Conservation (phyloP, 1,284 basidiomycete genomes). For the Ceratobasidium sp. region DNA sequence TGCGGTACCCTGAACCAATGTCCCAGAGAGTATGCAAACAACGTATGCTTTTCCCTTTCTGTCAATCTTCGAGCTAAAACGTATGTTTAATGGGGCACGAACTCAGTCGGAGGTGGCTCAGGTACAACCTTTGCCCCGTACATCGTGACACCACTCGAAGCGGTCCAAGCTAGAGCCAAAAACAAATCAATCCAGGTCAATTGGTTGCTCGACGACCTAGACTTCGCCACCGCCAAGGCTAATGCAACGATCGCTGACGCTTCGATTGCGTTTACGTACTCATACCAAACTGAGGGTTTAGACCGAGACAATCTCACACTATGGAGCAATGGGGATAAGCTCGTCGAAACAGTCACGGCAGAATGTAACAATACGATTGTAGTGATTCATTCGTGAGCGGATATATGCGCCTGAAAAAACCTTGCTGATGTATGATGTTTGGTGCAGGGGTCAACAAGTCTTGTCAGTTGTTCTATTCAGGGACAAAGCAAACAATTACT, state of each 20-base stretch:
- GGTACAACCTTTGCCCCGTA: slow-evolving; percentile 53
- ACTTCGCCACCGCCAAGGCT: slow-evolving; percentile 44
- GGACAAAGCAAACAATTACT: too few relatives aligned
- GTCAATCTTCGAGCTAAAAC: too few relatives aligned
- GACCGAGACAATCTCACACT: slow-evolving; percentile 54
- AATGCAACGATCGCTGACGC: slow-evolving; percentile 47
- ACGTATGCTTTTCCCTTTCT: too few relatives aligned
- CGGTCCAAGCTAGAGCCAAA: slow-evolving; percentile 52
- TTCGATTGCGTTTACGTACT: slow-evolving; percentile 51
- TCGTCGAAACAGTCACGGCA: slow-evolving; percentile 54
- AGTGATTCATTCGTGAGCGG: slow-evolving; percentile 58
- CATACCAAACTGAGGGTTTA: slow-evolving; percentile 51
- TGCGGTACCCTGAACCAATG: slow-evolving; percentile 68
- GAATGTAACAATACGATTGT: slow-evolving; percentile 60
- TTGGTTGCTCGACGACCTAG: slow-evolving; percentile 54
- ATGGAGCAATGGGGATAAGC: slow-evolving; percentile 54
- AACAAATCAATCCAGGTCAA: slow-evolving; percentile 50
- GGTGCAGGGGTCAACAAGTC: too few relatives aligned
- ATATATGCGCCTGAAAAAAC: too few relatives aligned
- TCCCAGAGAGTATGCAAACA: slow-evolving; percentile 77
- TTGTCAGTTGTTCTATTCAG: too few relatives aligned
- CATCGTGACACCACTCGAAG: slow-evolving; percentile 55
- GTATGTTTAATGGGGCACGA: slow-evolving; percentile 52
- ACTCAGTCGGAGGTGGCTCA: slow-evolving; percentile 7
- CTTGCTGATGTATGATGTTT: too few relatives aligned